Percentiles rank a stretch among this genome's conserved stretches.
Evolutionary conservation across 331 rosid genomes (phyloP).

Genomic region (Stylosanthes scabra): DNA sequence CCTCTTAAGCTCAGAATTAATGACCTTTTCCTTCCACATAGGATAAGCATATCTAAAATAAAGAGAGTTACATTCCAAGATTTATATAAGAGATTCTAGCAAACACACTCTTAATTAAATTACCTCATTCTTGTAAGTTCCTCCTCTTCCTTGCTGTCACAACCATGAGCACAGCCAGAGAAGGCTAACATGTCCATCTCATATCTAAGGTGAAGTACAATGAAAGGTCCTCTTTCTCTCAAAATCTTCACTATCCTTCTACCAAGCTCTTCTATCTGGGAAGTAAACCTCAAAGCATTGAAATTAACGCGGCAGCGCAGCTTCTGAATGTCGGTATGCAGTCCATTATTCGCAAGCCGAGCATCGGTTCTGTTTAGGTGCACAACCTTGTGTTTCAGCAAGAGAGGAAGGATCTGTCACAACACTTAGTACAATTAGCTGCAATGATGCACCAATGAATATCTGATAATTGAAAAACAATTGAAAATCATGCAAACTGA

Average conservation of each 20-base stretch:
- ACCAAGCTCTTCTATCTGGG: constrained; percentile 79
- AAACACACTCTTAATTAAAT: constrained; percentile 1
- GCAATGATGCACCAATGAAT: not conserved
- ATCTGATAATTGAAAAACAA: not conserved
- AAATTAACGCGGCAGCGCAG: constrained; percentile 79
- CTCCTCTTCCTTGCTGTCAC: constrained; percentile 67
- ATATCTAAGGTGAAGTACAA: constrained; percentile 80
- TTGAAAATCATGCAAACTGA: not conserved
- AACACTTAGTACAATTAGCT: constrained; percentile 20
- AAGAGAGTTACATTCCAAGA: constrained; percentile 22
- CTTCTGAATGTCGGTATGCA: constrained; percentile 66
- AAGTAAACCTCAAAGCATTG: constrained; percentile 66
- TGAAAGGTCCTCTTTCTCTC: constrained; percentile 68
- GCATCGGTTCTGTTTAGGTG: constrained; percentile 79
- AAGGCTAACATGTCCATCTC: constrained; percentile 92
- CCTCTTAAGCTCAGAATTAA: constrained; percentile 74
- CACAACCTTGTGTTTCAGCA: constrained; percentile 72
- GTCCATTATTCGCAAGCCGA: constrained; percentile 76
- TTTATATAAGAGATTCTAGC: not conserved
- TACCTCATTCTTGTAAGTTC: constrained; percentile 85
- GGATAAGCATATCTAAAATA: constrained; percentile 66
- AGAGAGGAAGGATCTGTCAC: constrained; percentile 68
- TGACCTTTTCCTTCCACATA: constrained; percentile 82
- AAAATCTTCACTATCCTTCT: constrained; percentile 64
- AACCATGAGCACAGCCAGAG: constrained; percentile 80